phyloP scores from a whole-genome alignment of 1,139 yeast species.

The Scheffersomyces stambukii region DNA sequence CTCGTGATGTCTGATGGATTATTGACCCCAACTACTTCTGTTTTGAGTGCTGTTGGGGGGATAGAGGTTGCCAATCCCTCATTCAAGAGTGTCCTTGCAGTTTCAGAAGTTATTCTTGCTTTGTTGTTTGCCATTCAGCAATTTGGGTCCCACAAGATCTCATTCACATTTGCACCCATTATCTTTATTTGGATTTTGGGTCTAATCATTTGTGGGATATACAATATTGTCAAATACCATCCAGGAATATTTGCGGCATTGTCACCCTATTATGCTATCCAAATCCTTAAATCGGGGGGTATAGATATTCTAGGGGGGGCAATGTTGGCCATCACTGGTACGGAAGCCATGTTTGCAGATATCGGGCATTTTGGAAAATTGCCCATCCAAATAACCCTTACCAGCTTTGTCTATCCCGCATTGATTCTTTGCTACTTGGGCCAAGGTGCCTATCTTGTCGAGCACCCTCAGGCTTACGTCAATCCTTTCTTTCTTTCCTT shows the following conservation, averaged over 20 bases:
- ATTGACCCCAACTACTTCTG: slow-evolving; percentile 60
- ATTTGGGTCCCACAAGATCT: slow-evolving; percentile 41
- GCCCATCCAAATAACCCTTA: slow-evolving; percentile 46
- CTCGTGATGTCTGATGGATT: slow-evolving; percentile 57
- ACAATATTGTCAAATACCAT: slow-evolving; percentile 36
- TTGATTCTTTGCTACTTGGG: slow-evolving; percentile 52
- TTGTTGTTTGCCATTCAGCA: slow-evolving; percentile 42
- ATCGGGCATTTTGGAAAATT: slow-evolving; percentile 51
- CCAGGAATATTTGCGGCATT: slow-evolving; percentile 46
- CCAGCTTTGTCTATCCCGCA: slow-evolving; percentile 47
- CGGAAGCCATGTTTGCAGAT: slow-evolving; percentile 64
- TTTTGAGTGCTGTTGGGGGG: slow-evolving; percentile 49
- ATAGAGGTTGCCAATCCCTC: slow-evolving; percentile 43
- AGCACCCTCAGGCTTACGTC: slow-evolving; percentile 34
- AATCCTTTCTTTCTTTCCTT: slow-evolving; percentile 47
- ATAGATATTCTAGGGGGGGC: slow-evolving; percentile 47
- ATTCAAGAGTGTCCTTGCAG: slow-evolving; percentile 36
- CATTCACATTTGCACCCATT: slow-evolving; percentile 50
- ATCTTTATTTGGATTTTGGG: slow-evolving; percentile 48
- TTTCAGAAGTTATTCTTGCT: slow-evolving; percentile 46
- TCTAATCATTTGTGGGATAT: slow-evolving; percentile 42
- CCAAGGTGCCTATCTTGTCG: slow-evolving; percentile 48
- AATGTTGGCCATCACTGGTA: slow-evolving; percentile 55
- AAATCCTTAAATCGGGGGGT: slow-evolving; percentile 34
- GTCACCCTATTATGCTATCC: slow-evolving; percentile 49